Base-by-base conservation (phyloP, 2,329 filamentous ascomycete genomes). In the Xylaria sp. region DNA sequence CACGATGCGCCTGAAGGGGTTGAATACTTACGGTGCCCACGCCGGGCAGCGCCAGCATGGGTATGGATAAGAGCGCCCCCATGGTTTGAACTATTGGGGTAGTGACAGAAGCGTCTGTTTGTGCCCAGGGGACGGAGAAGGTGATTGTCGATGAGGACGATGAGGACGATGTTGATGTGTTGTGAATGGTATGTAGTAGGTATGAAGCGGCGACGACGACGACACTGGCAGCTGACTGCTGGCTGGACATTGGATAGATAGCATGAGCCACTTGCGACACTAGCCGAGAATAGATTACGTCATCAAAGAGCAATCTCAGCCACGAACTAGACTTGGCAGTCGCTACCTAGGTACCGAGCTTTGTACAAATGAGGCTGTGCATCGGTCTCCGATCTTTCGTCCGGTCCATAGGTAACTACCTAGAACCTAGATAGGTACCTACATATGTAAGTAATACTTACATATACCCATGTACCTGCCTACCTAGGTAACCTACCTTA, bases 51-150 rank as follows among this genome's bases (percentile, higher is more conserved):
- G 92, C 93, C 78, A 99, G 81, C 66, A 99, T 83, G 69, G 95
- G 95, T 64, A 99, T 78, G 65, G 94, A 97, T 57, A 99, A 84
- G 72, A 96, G 81, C 69, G 92, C 94, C 73, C 95, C 95, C 95
- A 99, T 99, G 44, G 21, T 63, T 47, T 46, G 13, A 23, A 41
- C 61, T 46, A 43, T 52, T 29, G 38, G 52, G 54, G 27, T 13
- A 52, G 62, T 13, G 49, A 51, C 37, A 54, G 40, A 55, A 35
- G n/a, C 17, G 53, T 49, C 54, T 29, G 21, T 35, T 31, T 40
- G 35, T 41, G 46, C 38, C 47, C 25, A n/a, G 29, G 25, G 40
- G 44, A 44, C 15, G 1, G 43, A 38, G 41, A 2, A 6, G 10
- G 9, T 43, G 49, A 17, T n/a, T 43, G 13, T 52, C 11, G 38